Base-by-base conservation (phyloP, 1,139 yeast species). In the Petasospora rhodanensis region DNA sequence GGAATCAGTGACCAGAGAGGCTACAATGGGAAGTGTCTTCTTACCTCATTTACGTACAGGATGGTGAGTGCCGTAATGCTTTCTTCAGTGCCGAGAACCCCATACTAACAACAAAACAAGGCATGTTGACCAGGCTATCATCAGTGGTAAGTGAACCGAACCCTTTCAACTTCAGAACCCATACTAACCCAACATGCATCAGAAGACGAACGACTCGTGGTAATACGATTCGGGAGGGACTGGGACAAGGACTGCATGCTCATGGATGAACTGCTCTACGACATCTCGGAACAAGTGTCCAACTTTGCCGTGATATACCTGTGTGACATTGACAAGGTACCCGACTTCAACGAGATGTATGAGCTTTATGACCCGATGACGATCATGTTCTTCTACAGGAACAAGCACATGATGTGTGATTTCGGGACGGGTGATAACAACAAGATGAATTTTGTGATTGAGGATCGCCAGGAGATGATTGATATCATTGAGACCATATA, bases 381-480 rank as follows among this genome's bases (percentile, higher is more conserved):
- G 30, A 68, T 91, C 35, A 91, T 91, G 97, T 89, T 91, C 55
- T 91, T 91, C 57, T 86, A 74, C 61, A 66, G 95, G 35, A 91
- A 91, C 61, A 89, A 87, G 56, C 98, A 91, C 57, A 89, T 93
- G 95, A 77, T 89, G 86, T 85, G 96, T 61, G 98, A 91, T 64
- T 87, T 87, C 59, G 98, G 98, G 3, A 91, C 98, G 0, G 99
- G 99, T 26, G 86, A 91, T 55, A 91, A 93, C 60, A 91, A 93
- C 64, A 91, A 91, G 64, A 64, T 91, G 62, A 87, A 87, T 54
- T 91, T 91, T 59, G 64, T 65, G 6, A 64, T 91, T 22, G 78
- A 76, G 29, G 87, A 84, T 53, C 80, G 82, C 45, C 96, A 91
- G 56, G 97, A 87, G 47, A 59, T 91, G 65, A 84, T 91, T 22